Evolutionary conservation across 2,329 filamentous ascomycete species (phyloP).

Genomic region (Penicillium corylophilum): DNA sequence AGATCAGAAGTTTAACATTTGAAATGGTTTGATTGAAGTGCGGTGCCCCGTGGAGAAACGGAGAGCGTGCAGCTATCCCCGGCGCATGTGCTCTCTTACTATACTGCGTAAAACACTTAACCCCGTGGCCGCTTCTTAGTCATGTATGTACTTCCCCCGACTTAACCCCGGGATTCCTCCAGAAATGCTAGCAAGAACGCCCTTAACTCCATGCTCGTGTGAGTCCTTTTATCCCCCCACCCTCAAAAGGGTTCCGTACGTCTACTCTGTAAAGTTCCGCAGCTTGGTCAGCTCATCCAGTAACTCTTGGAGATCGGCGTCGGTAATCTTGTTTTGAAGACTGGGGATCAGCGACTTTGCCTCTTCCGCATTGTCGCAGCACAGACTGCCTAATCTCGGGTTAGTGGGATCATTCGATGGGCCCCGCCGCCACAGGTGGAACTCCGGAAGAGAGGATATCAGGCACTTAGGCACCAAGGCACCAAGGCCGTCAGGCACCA

Average conservation of each 20-base stretch:
- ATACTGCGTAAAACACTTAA: constrained; percentile 11
- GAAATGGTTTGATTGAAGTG: too few relatives aligned
- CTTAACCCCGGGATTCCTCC: constrained; percentile 3
- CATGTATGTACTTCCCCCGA: constrained; percentile 5
- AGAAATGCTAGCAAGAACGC: constrained; percentile 9
- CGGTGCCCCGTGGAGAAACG: constrained; percentile 9
- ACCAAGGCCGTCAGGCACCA: too few relatives aligned
- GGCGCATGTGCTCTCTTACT: constrained; percentile 10
- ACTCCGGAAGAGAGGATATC: background rate
- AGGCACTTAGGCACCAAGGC: background rate
- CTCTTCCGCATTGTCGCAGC: constrained; percentile 89
- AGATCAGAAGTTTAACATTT: background rate
- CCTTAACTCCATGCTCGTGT: constrained; percentile 31
- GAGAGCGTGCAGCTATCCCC: constrained; percentile 11
- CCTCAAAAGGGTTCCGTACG: too few relatives aligned
- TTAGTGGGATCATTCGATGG: background rate
- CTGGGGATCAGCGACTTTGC: constrained; percentile 94
- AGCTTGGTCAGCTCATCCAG: constrained; percentile 89
- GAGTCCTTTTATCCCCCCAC: too few relatives aligned
- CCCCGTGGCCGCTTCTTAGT: constrained; percentile 6
- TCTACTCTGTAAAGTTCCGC: constrained; percentile 48
- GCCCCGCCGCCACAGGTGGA: background rate
- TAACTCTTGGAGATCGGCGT: constrained; percentile 82
- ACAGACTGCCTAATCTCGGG: constrained; percentile 69
- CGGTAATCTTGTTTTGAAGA: constrained; percentile 81